Base-by-base conservation (phyloP, 192 early-diverging fungal genomes). In the Umbelopsis sp. region DNA sequence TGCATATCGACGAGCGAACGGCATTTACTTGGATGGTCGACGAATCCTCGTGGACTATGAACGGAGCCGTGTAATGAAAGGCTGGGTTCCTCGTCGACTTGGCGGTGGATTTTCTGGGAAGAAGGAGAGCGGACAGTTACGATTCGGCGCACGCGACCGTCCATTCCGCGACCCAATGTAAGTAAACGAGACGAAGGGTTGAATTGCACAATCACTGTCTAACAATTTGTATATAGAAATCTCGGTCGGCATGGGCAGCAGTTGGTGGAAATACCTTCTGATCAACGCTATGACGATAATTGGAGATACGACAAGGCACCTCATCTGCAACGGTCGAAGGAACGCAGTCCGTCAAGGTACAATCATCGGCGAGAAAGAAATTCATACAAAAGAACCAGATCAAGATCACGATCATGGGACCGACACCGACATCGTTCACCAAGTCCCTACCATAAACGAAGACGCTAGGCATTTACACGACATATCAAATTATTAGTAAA, bases 71-170 rank as follows among this genome's bases (percentile, higher is more conserved):
- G 25, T 67, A 12, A 80, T 82, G 81, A 29, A 74, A 31, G 78
- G 78, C 4, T 82, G 81, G 81, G 52, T 77, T 21, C 81, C 81
- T 50, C 73, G 81, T 32, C 68, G 78, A 52, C 53, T 82, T 20
- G 81, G 81, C 29, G 81, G 81, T 21, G 81, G 81, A 36, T 82
- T 80, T 68, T 78, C 75, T 16, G 81, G 81, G 6, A 68, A 68
- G 62, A 82, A 82, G 70, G 75, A 79, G 66, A 80, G 78, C 26
- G 81, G 81, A 0, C 81, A 82, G 50, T 65, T 82, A 43, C 44
- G 81, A 47, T 82, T 82, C 66, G 81, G 81, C 25, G 74, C 78
- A 25, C 71, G 78, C 69, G 78, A 80, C 24, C 66, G 81, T 24
- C 75, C 75, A 0, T 82, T 82, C 53, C 67, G 74, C 52, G 45